Percentiles rank a stretch among this genome's conserved stretches.
phyloP scores from a whole-genome alignment of 371 early-diverging fungal species.

The Mortierella sp. region DNA sequence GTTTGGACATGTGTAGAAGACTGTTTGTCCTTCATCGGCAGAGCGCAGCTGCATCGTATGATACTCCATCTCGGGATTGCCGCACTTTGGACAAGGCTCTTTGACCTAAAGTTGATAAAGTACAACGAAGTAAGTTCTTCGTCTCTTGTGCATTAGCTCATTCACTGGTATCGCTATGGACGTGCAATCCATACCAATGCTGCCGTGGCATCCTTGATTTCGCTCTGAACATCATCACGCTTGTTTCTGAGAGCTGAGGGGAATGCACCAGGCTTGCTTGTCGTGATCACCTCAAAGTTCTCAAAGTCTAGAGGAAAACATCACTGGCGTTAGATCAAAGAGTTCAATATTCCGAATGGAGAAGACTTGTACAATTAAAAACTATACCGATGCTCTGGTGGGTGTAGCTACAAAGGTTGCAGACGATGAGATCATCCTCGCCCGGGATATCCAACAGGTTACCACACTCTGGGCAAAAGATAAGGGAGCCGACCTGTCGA shows the following conservation, averaged over 20 bases:
- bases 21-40: conserved; percentile 99
- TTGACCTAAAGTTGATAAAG: no score
- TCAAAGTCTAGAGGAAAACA: conserved; percentile 71
- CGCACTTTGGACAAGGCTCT: conserved; percentile 97
- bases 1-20: conserved; percentile 98
- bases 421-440: conserved; percentile 78
- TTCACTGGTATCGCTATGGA: no score
- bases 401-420: conserved; percentile 82
- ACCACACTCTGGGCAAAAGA: conserved; percentile 91
- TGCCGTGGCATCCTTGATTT: conserved; percentile 66
- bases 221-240: conserved; percentile 74
- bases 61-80: conserved; percentile 95
- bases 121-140: no score
- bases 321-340: neutral
- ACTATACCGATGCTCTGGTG: conserved; percentile 71
- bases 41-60: conserved; percentile 98
- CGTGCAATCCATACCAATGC: conserved; percentile 70
- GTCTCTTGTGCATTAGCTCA: no score
- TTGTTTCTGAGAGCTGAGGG: conserved; percentile 81
- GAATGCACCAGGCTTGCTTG: conserved; percentile 78
- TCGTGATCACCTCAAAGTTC: conserved; percentile 83
- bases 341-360: no score
- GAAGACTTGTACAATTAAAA: neutral
- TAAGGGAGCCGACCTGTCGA: conserved; percentile 68
- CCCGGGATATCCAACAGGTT: conserved; percentile 88